Evolutionary conservation across 164 flowering plant species (phyloP).

Genomic region (Chloranthus sessilifolius): DNA sequence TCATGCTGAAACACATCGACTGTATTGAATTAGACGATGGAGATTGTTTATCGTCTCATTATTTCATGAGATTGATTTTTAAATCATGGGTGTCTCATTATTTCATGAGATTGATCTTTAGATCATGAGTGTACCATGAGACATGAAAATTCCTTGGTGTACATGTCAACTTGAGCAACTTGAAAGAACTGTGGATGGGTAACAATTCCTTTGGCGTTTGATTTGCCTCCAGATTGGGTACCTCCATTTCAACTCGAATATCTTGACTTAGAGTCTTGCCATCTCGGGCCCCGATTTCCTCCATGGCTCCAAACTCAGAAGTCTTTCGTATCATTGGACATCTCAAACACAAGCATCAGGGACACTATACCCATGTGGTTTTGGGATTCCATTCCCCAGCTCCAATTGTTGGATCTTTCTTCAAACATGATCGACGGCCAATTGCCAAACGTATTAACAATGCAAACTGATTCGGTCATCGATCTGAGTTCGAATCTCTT

Average conservation of each 20-base stretch:
- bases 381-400: not conserved
- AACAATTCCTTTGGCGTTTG: not conserved
- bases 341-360: slow-evolving; percentile 2
- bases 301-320: not conserved
- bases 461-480: not conserved
- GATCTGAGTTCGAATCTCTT: not conserved
- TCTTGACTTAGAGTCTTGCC: not conserved
- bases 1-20: not conserved
- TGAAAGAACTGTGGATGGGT: not conserved
- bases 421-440: not conserved
- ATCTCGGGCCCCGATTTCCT: slow-evolving; percentile 1
- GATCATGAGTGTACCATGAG: not conserved
- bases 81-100: no score
- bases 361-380: not conserved
- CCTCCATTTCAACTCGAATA: slow-evolving; percentile 3
- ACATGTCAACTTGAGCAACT: not conserved
- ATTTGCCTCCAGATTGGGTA: not conserved
- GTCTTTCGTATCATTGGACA: not conserved
- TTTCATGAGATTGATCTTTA: no score
- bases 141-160: not conserved
- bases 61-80: no score
- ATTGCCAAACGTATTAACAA: not conserved
- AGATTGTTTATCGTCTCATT: no score
- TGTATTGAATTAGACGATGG: not conserved
- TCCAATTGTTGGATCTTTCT: not conserved